Percentiles rank a stretch among this genome's conserved stretches.
phyloP scores from a whole-genome alignment of 208 protist species.

The Herpetomonas tarakana region DNA sequence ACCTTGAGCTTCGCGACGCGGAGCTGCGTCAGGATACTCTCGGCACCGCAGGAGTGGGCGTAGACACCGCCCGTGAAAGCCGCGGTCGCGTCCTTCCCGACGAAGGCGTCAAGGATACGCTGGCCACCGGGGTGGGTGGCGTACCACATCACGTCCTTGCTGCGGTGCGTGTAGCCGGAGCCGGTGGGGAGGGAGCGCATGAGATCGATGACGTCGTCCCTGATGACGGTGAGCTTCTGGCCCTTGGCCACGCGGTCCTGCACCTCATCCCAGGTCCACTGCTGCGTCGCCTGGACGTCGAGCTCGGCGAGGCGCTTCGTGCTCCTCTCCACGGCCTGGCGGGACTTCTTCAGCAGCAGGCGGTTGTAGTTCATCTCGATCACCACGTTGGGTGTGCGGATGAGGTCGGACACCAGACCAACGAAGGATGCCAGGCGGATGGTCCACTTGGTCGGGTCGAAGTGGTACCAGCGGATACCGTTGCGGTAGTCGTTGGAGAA shows the following conservation, averaged over 20 bases:
- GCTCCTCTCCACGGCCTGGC: slow-evolving; percentile 30
- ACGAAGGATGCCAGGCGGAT: slow-evolving; percentile 63
- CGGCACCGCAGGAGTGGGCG: slow-evolving; percentile 57
- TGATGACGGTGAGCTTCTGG: slow-evolving; percentile 63
- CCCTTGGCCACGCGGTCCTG: slow-evolving; percentile 53
- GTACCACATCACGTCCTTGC: slow-evolving; percentile 69
- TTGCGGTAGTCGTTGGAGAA: slow-evolving; percentile 92
- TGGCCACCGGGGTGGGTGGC: slow-evolving; percentile 71
- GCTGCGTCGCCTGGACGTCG: slow-evolving; percentile 27
- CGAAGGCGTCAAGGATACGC: slow-evolving; percentile 64
- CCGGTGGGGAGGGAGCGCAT: slow-evolving; percentile 52
- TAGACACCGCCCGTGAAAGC: slow-evolving; percentile 75
- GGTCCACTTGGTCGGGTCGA: slow-evolving; percentile 90
- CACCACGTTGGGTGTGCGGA: slow-evolving; percentile 55
- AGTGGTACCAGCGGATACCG: slow-evolving; percentile 89
- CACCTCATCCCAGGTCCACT: slow-evolving; percentile 66
- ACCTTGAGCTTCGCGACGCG: slow-evolving; percentile 51
- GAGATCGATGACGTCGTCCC: slow-evolving; percentile 67
- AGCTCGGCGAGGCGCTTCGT: slow-evolving; percentile 37
- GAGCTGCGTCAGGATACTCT: slow-evolving; percentile 61
- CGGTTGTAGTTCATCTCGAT: slow-evolving; percentile 59
- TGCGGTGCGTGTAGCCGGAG: slow-evolving; percentile 59
- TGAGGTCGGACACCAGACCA: slow-evolving; percentile 60
- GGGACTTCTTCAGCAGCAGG: slow-evolving; percentile 42
- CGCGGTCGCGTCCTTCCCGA: slow-evolving; percentile 72